Evolutionary conservation across 371 early-diverging fungal species (phyloP).

Genomic region (Rhizopus delemar): DNA sequence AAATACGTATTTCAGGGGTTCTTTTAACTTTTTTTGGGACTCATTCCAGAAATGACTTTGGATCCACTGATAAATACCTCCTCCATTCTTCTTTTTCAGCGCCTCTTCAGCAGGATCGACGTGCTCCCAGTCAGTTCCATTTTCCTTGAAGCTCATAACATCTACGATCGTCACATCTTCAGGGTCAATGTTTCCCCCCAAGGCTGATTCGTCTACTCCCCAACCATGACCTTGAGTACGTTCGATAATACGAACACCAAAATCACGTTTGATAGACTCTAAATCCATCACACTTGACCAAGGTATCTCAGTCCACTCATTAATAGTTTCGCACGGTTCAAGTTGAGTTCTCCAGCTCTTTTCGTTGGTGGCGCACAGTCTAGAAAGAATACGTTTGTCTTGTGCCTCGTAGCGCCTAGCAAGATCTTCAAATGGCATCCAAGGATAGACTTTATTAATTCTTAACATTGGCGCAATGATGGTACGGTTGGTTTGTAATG

Average conservation of each 20-base stretch:
- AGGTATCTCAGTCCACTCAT: slow-evolving; percentile 31
- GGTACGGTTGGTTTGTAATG: slow-evolving; percentile 45
- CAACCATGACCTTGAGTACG: slow-evolving; percentile 42
- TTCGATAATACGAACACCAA: slow-evolving; percentile 42
- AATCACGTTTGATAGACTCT: slow-evolving; percentile 26
- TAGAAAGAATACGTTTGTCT: slow-evolving; percentile 25
- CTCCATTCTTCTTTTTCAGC: slow-evolving; percentile 1
- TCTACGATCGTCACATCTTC: slow-evolving; percentile 39
- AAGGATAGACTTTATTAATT: slow-evolving; percentile 36
- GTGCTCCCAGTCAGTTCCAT: slow-evolving; percentile 39
- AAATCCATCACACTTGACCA: slow-evolving; percentile 41
- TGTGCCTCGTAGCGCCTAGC: slow-evolving; percentile 41
- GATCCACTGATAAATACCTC: slow-evolving; percentile 11
- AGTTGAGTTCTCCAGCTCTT: slow-evolving; percentile 26
- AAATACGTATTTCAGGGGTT: slow-evolving; percentile 35
- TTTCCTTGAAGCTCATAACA: slow-evolving; percentile 41
- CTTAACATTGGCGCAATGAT: slow-evolving; percentile 53
- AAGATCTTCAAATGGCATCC: slow-evolving; percentile 44
- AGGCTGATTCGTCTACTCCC: slow-evolving; percentile 38
- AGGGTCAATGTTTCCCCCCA: slow-evolving; percentile 9
- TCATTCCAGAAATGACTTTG: slow-evolving; percentile 16
- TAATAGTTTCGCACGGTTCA: slow-evolving; percentile 28
- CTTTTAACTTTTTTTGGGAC: slow-evolving; percentile 12
- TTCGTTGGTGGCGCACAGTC: slow-evolving; percentile 21
- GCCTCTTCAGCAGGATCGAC: slow-evolving; percentile 19